Base-by-base conservation (phyloP, 2,329 filamentous ascomycete genomes). In the Penicillium sp. region DNA sequence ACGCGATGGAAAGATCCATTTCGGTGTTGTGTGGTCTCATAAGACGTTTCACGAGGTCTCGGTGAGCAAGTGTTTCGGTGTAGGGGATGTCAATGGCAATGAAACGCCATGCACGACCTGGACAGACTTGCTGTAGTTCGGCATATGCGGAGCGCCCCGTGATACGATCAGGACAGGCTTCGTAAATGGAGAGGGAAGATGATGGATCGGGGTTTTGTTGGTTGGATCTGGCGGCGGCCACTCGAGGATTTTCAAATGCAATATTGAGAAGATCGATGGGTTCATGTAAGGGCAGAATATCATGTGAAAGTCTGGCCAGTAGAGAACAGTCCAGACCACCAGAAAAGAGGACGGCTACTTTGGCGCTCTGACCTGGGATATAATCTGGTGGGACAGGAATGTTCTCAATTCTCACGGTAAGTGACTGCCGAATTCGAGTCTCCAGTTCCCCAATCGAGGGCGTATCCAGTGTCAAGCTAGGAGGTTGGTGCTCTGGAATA, bases 11-110 rank as follows among this genome's bases (percentile, higher is more conserved):
- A 1, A 98, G 72, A 55, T 98, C 92, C 92, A 98, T 98, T 64
- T 98, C 92, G 0, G 92, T 98, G 50, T 95, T 90, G 64, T 98
- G 92, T 0, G 92, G 92, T 51, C 84, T 74, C 61, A 98, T 95
- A 12, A 98, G 71, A 2, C 77, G 74, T 25, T 89, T 75, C 13
- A 98, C 76, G 16, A 73, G 74, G 2, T 73, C 56, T 44, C 85
- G 79, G 53, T 94, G 84, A 2, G 73, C 71, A 29, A 80, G 59
- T 0, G 82, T 84, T 52, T 93, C 84, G 4, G 71, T 59, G 58
- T 90, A 95, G 0, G 90, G 84, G 17, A 98, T 72, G 55, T 98
- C 83, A 39, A 95, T 67, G 20, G 68, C 60, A 14, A 96, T 73
- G 49, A 98, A 92, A n/a, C 81, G 79, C 85, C 89, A 98, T 7